Percentiles rank a stretch among this genome's conserved stretches.
phyloP scores from a whole-genome alignment of 768 basidiomycete genomes.

The Rhodosporidiobolus odoratus region DNA sequence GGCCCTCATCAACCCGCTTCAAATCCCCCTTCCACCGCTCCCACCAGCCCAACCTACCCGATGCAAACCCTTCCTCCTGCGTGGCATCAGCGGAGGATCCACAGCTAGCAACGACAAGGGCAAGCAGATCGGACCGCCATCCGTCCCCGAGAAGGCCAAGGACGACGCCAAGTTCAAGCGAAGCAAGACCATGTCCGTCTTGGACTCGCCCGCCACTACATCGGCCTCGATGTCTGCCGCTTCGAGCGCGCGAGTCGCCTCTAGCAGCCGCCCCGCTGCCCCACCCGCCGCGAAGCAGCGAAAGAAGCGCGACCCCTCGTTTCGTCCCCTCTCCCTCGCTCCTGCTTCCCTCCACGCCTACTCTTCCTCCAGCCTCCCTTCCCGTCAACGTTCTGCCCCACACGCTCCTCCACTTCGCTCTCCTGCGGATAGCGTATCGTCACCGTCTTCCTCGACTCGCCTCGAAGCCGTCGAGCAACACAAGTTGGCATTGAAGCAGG shows the following conservation, averaged over 20 bases:
- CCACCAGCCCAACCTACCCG: neutral
- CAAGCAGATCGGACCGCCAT: neutral
- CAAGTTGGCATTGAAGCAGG: too few species aligned
- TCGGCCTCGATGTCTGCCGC: too few species aligned
- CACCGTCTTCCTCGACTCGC: neutral
- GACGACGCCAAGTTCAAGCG: neutral
- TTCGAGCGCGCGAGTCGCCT: too few species aligned
- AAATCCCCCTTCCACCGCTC: neutral
- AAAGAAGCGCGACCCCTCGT: too few species aligned
- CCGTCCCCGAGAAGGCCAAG: too few species aligned
- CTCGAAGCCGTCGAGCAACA: too few species aligned
- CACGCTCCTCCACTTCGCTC: neutral
- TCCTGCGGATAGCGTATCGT: neutral
- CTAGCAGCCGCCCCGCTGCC: too few species aligned
- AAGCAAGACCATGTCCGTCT: too few species aligned
- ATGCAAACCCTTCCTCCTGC: neutral
- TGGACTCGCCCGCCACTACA: too few species aligned
- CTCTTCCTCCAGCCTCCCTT: neutral
- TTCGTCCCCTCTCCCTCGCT: conserved; percentile 4
- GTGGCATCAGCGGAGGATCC: neutral
- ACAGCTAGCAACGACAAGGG: neutral
- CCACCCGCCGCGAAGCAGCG: neutral
- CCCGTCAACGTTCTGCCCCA: neutral
- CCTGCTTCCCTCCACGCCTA: neutral
- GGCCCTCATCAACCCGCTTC: neutral